phyloP scores from a whole-genome alignment of 2,329 filamentous ascomycete species.

The Pseudopithomyces chartarum region DNA sequence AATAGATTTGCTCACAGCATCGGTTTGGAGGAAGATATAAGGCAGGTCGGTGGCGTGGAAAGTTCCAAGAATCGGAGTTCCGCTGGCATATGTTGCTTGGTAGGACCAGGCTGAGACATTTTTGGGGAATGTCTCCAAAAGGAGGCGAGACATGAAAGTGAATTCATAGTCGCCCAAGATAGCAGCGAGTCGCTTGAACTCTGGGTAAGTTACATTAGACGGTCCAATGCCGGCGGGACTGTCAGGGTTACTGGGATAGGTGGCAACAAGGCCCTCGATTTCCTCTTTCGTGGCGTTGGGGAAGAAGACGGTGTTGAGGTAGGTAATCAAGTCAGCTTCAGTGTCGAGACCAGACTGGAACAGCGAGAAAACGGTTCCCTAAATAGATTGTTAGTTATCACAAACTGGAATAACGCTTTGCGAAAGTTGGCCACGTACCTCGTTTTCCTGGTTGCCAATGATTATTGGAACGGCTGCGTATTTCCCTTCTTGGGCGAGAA shows the following conservation, averaged over 20 bases:
- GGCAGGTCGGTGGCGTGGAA: conserved; percentile 75
- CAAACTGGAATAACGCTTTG: neutral
- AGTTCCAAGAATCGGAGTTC: conserved; percentile 73
- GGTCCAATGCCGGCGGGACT: conserved; percentile 71
- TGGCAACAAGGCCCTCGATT: conserved; percentile 62
- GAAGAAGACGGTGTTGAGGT: conserved; percentile 68
- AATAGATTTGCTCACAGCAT: conserved; percentile 63
- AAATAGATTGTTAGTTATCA: neutral
- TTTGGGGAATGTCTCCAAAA: conserved; percentile 62
- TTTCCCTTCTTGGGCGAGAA: conserved; percentile 57
- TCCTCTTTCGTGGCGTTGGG: conserved; percentile 56
- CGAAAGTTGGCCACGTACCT: neutral
- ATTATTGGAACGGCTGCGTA: conserved; percentile 67
- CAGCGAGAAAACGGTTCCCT: conserved; percentile 75
- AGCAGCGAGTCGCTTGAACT: conserved; percentile 77
- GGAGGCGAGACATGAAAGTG: conserved; percentile 70
- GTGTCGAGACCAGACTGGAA: conserved; percentile 72
- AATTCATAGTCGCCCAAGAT: conserved; percentile 78
- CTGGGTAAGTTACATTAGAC: conserved; percentile 74
- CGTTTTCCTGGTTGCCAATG: conserved; percentile 78
- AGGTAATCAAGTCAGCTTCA: conserved; percentile 63
- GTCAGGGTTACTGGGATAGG: conserved; percentile 63
- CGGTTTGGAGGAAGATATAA: conserved; percentile 71
- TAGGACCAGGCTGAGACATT: conserved; percentile 74
- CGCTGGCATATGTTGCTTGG: conserved; percentile 72